These are phyloP conservation scores for Glycine tomentella DNA, from an alignment of 306 rosid genomes.

Conservation along the genomic window DNA sequence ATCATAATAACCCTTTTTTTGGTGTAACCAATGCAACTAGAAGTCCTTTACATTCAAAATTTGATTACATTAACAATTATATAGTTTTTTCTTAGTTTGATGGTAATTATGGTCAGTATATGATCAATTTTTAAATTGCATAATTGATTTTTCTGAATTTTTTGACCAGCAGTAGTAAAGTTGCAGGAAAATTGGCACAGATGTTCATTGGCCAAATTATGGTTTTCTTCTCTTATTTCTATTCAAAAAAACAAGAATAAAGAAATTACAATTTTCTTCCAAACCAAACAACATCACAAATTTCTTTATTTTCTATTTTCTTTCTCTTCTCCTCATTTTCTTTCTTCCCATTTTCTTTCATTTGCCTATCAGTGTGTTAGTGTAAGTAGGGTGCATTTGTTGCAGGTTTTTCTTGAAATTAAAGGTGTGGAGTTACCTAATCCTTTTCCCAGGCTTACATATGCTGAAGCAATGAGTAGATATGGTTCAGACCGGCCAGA, in stretches of 20 bases:
- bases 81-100: background rate
- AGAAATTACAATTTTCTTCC: background rate
- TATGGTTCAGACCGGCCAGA: too few species aligned
- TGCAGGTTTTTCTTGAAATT: too few species aligned
- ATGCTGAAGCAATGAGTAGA: too few species aligned
- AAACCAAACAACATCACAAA: background rate
- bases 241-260: background rate
- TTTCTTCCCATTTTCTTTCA: background rate
- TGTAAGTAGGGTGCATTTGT: constrained; percentile 38
- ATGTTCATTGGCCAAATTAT: constrained; percentile 1
- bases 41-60: background rate
- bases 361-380: background rate
- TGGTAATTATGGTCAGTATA: background rate
- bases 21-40: background rate
- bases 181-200: background rate
- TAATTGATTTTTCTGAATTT: background rate
- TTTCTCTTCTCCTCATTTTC: background rate
- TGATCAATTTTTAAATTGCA: background rate
- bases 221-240: background rate
- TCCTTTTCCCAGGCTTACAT: too few species aligned
- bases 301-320: background rate
- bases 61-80: background rate
- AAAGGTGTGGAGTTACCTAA: too few species aligned
- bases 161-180: background rate
- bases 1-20: background rate